phyloP scores from a whole-genome alignment of 2,329 filamentous ascomycete species.

The Cercospora sp. region DNA sequence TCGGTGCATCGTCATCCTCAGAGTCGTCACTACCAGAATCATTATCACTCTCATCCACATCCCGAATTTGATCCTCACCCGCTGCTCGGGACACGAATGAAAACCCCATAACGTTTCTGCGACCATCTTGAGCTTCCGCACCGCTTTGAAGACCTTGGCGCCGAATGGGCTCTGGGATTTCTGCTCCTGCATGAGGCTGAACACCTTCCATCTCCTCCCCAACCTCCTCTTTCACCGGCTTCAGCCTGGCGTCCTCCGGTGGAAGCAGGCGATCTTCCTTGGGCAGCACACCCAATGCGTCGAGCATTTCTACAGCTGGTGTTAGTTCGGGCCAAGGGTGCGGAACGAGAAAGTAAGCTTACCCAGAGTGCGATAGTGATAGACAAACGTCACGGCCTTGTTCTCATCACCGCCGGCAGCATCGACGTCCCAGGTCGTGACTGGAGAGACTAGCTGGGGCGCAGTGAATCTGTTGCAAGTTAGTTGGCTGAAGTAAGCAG shows the following conservation, averaged over 20 bases:
- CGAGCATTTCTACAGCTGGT: constrained; percentile 6
- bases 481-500: background rate
- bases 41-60: background rate
- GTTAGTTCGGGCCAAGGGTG: background rate
- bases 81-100: background rate
- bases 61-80: background rate
- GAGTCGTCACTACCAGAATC: background rate
- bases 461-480: constrained; percentile 5
- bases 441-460: background rate
- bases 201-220: background rate
- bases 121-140: background rate
- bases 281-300: constrained; percentile 12
- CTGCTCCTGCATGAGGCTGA: background rate
- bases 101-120: background rate
- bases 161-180: background rate
- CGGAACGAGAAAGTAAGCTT: background rate
- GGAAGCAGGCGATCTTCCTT: constrained; percentile 10
- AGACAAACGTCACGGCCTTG: constrained; percentile 10
- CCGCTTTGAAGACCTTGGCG: background rate
- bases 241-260: background rate
- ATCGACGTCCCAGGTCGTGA: constrained; percentile 12
- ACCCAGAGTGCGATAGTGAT: constrained; percentile 14
- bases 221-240: background rate
- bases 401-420: background rate
- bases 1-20: background rate